These are phyloP conservation scores for Xylaria digitata DNA, from an alignment of 2,329 filamentous ascomycete genomes.

Conservation along the genomic window DNA sequence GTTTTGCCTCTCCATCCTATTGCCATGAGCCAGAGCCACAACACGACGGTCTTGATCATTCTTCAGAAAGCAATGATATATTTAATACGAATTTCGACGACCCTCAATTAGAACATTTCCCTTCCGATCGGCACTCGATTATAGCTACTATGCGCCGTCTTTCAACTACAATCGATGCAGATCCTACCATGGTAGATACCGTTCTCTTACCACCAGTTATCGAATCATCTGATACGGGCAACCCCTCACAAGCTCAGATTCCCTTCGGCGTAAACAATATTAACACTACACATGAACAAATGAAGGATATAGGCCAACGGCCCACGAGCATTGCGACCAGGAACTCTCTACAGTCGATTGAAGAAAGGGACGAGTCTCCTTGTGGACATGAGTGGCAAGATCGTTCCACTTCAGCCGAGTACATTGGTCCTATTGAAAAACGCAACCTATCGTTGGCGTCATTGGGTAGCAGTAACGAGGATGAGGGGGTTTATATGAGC, in stretches of 20 bases:
- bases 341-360: conserved; percentile 43
- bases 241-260: conserved; percentile 1
- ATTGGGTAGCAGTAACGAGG: conserved; percentile 36
- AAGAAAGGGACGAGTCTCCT: conserved; percentile 42
- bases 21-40: conserved; percentile 3
- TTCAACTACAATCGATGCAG: conserved; percentile 45
- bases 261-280: conserved; percentile 12
- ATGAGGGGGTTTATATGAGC: conserved; percentile 48
- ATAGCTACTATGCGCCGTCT: conserved; percentile 49
- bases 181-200: conserved; percentile 43
- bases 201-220: conserved; percentile 39
- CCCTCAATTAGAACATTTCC: conserved; percentile 48
- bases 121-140: conserved; percentile 48
- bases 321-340: conserved; percentile 23
- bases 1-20: conserved; percentile 31
- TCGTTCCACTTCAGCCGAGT: conserved; percentile 24
- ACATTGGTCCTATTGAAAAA: conserved; percentile 37
- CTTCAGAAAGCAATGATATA: conserved; percentile 19
- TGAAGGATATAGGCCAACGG: not conserved
- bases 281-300: conserved; percentile 16
- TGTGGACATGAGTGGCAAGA: conserved; percentile 11
- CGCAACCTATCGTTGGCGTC: conserved; percentile 27
- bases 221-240: conserved; percentile 1
- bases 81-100: conserved; percentile 45
- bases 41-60: conserved; percentile 7